phyloP scores from a whole-genome alignment of 441 rosid species.

The Croton laevigatus region DNA sequence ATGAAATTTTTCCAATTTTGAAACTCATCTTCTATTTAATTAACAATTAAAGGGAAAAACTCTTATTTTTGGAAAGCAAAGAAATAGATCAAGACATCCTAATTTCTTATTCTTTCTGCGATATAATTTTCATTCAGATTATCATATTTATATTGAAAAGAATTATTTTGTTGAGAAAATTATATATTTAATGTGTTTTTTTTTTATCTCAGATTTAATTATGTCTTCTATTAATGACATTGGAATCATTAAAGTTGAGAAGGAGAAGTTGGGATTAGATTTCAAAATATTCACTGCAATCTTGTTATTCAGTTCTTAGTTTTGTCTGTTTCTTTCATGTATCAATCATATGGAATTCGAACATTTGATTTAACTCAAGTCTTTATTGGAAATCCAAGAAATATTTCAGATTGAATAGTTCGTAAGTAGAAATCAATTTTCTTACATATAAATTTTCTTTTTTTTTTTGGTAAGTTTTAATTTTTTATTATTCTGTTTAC shows the following conservation, averaged over 20 bases:
- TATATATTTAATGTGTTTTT: too few species aligned
- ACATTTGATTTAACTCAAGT: background rate
- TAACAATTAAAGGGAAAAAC: too few species aligned
- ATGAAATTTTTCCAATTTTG: too few species aligned
- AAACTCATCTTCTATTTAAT: too few species aligned
- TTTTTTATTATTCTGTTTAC: background rate
- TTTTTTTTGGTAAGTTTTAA: background rate
- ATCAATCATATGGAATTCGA: background rate
- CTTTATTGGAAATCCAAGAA: background rate
- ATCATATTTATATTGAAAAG: too few species aligned
- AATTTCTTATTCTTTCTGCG: too few species aligned
- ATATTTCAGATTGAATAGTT: background rate
- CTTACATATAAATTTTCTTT: background rate
- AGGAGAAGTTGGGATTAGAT: slow-evolving; percentile 14
- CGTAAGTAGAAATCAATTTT: background rate
- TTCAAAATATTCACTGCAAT: slow-evolving; percentile 1
- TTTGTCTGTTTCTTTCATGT: slow-evolving; percentile 13
- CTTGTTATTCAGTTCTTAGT: slow-evolving; percentile 13
- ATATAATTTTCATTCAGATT: too few species aligned
- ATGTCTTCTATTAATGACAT: background rate
- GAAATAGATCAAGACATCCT: too few species aligned
- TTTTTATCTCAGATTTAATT: too few species aligned
- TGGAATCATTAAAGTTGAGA: slow-evolving; percentile 12
- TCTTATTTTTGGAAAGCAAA: too few species aligned
- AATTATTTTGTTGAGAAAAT: too few species aligned